A percentile compares a stretch with the other conserved stretches of the same genome.
phyloP scores from a whole-genome alignment of 2,329 filamentous ascomycete genomes.

The Aspergillus sp. region DNA sequence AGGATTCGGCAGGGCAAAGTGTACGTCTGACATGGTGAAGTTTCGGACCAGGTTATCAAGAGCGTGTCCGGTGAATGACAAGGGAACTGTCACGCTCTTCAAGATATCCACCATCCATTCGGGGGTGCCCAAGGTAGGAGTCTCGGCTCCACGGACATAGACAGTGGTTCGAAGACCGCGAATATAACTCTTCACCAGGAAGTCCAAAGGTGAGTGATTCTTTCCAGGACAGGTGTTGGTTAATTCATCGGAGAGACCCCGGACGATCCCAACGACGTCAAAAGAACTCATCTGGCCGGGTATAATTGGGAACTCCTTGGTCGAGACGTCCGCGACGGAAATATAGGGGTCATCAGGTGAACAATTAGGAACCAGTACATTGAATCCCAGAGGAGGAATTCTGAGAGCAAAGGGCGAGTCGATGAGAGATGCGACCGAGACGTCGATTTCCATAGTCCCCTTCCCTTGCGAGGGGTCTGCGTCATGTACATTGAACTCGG shows the following conservation, averaged over 20 bases:
- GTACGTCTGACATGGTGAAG: constrained; percentile 80
- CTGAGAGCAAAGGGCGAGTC: constrained; percentile 74
- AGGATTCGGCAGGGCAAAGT: constrained; percentile 81
- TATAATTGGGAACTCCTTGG: constrained; percentile 64
- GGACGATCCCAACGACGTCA: constrained; percentile 70
- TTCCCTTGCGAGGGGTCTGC: constrained; percentile 54
- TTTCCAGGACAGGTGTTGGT: constrained; percentile 73
- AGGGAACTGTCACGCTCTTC: constrained; percentile 75
- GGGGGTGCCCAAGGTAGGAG: constrained; percentile 67
- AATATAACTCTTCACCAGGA: constrained; percentile 77
- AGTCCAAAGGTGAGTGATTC: constrained; percentile 78
- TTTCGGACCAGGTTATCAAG: constrained; percentile 83
- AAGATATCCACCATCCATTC: constrained; percentile 80
- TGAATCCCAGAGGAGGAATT: constrained; percentile 78
- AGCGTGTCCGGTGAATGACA: constrained; percentile 78
- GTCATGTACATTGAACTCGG: constrained; percentile 76
- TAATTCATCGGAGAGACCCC: constrained; percentile 70
- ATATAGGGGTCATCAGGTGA: constrained; percentile 70
- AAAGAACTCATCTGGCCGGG: constrained; percentile 68
- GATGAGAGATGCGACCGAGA: constrained; percentile 71
- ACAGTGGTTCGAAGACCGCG: constrained; percentile 75
- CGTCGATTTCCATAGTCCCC: constrained; percentile 75
- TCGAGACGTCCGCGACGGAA: constrained; percentile 72
- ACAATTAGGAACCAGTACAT: constrained; percentile 83
- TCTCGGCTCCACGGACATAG: constrained; percentile 76